Evolutionary conservation across 441 rosid species (phyloP).

Genomic region (Erodium moschatum): DNA sequence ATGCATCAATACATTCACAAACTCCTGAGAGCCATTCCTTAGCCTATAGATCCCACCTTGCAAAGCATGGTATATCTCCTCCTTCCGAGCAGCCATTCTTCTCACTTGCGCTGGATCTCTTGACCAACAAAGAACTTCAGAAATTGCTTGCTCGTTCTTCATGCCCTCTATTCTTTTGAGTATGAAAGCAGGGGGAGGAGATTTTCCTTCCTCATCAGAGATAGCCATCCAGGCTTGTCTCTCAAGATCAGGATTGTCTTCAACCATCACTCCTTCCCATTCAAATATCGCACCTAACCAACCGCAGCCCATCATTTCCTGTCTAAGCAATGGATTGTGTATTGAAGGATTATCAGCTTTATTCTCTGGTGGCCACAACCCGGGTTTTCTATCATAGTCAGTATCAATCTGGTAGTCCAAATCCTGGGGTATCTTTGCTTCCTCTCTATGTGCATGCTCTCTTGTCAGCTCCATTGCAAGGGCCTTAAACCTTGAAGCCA

Average conservation of each 20-base stretch:
- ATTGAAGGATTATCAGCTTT: slow-evolving; percentile 70
- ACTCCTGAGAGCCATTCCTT: slow-evolving; percentile 65
- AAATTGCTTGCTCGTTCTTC: slow-evolving; percentile 89
- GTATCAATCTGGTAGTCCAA: slow-evolving; percentile 41
- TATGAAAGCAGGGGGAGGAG: slow-evolving; percentile 65
- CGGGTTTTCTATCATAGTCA: slow-evolving; percentile 42
- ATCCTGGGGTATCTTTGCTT: slow-evolving; percentile 35
- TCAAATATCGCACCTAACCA: slow-evolving; percentile 96
- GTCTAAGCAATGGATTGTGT: slow-evolving; percentile 81
- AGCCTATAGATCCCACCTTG: slow-evolving; percentile 72
- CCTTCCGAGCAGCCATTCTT: slow-evolving; percentile 71
- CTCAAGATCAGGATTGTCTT: slow-evolving; percentile 72
- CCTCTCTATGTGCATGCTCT: slow-evolving; percentile 57
- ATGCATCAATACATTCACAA: slow-evolving; percentile 69
- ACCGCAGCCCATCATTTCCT: slow-evolving; percentile 92
- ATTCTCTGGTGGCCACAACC: slow-evolving; percentile 77
- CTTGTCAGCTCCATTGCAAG: slow-evolving; percentile 63
- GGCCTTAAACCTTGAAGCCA: slow-evolving; percentile 38
- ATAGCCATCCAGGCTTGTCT: slow-evolving; percentile 76
- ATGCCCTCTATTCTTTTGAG: slow-evolving; percentile 74
- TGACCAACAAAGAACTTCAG: slow-evolving; percentile 93
- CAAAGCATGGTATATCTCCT: slow-evolving; percentile 64
- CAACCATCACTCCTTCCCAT: slow-evolving; percentile 90
- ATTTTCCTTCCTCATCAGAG: slow-evolving; percentile 79
- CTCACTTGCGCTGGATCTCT: slow-evolving; percentile 60